Evolutionary conservation across 768 basidiomycete genomes (phyloP).

Genomic region (Rhodocollybia butyracea): DNA sequence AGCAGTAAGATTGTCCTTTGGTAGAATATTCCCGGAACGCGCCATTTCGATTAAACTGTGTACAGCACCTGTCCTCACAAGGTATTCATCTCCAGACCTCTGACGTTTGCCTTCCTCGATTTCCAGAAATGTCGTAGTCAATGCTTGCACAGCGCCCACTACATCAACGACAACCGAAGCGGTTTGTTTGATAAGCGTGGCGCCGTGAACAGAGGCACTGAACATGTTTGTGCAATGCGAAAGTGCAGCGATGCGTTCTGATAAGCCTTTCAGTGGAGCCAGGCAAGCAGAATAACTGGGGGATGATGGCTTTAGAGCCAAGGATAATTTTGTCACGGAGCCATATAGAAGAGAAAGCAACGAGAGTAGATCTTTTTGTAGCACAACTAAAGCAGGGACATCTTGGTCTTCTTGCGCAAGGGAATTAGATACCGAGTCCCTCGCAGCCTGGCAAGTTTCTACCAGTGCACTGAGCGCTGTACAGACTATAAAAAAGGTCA

Average conservation of each 20-base stretch:
- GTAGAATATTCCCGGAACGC: constrained; percentile 44
- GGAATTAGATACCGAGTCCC: constrained; percentile 22
- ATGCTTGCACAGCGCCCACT: constrained; percentile 39
- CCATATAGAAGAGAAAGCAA: constrained; percentile 57
- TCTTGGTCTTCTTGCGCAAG: constrained; percentile 10
- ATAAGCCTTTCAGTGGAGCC: constrained; percentile 50
- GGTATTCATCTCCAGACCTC: constrained; percentile 41
- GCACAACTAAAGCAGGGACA: constrained; percentile 28
- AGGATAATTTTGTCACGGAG: constrained; percentile 56
- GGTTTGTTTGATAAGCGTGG: constrained; percentile 43
- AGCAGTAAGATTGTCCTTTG: constrained; percentile 54
- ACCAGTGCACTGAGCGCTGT: constrained; percentile 29
- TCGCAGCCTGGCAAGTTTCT: constrained; percentile 37
- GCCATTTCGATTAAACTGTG: constrained; percentile 59
- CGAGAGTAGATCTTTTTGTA: constrained; percentile 55
- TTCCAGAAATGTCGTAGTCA: constrained; percentile 42
- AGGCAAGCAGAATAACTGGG: constrained; percentile 51
- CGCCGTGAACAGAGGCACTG: constrained; percentile 37
- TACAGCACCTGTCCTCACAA: constrained; percentile 54
- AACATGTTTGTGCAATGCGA: constrained; percentile 49
- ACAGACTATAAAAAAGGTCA: background rate
- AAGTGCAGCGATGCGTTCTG: constrained; percentile 44
- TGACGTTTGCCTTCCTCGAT: constrained; percentile 21
- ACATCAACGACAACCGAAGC: constrained; percentile 35
- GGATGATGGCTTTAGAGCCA: constrained; percentile 56